These are phyloP conservation scores for Xylariaceae sp. DNA, from an alignment of 2,329 filamentous ascomycete genomes.

Conservation along the genomic window DNA sequence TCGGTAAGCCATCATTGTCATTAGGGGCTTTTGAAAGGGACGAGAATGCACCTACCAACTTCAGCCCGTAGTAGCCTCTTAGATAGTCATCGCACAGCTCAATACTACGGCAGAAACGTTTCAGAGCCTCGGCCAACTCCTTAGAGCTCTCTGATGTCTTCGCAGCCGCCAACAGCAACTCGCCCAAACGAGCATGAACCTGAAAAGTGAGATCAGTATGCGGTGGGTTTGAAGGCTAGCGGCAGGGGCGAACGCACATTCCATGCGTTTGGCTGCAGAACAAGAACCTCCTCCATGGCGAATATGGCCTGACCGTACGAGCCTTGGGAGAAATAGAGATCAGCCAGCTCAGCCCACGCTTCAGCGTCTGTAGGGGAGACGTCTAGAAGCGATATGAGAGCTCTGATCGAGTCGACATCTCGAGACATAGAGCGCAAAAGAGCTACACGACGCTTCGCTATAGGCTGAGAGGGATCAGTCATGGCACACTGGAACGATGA, in stretches of 20 bases:
- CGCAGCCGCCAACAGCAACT: slow-evolving; percentile 68
- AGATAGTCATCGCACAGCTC: slow-evolving; percentile 92
- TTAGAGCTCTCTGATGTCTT: slow-evolving; percentile 38
- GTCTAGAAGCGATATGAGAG: slow-evolving; percentile 69
- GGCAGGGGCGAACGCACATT: slow-evolving; percentile 55
- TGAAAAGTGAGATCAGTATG: slow-evolving; percentile 32
- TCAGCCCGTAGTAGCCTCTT: slow-evolving; percentile 86
- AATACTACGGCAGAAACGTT: slow-evolving; percentile 81
- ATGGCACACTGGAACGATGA: slow-evolving; percentile 2
- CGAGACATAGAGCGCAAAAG: slow-evolving; percentile 69
- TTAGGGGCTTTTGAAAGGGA: not conserved
- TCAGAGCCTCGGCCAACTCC: slow-evolving; percentile 64
- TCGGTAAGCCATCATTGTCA: slow-evolving; percentile 4
- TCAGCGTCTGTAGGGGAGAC: slow-evolving; percentile 85
- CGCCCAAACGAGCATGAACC: slow-evolving; percentile 82
- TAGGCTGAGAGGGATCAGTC: slow-evolving; percentile 45
- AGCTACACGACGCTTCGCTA: slow-evolving; percentile 77
- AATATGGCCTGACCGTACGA: slow-evolving; percentile 78
- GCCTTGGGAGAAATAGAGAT: slow-evolving; percentile 75
- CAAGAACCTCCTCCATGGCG: slow-evolving; percentile 80
- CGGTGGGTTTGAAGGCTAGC: no score
- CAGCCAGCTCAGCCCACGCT: slow-evolving; percentile 85
- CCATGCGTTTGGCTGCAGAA: slow-evolving; percentile 88
- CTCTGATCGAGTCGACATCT: slow-evolving; percentile 63
- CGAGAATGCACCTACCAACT: slow-evolving; percentile 50